Percentiles rank a stretch among this genome's conserved stretches.
These are phyloP conservation scores for Penicillium desertorum DNA, from an alignment of 495 filamentous ascomycete genomes.

Conservation along the genomic window DNA sequence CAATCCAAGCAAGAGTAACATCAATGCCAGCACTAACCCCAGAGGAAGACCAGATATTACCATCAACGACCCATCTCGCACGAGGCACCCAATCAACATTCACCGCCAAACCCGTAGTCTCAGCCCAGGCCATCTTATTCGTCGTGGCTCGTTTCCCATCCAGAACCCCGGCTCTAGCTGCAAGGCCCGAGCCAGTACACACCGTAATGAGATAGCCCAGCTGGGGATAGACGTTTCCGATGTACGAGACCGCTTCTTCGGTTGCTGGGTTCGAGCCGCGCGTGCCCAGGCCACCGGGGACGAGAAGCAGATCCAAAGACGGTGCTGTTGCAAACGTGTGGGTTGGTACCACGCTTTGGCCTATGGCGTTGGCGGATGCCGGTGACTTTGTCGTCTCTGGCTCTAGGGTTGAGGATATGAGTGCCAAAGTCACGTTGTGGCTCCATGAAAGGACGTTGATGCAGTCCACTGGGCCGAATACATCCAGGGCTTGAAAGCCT, in stretches of 20 bases:
- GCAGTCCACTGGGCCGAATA: slow-evolving; percentile 61
- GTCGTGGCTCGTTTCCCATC: slow-evolving; percentile 59
- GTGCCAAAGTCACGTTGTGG: slow-evolving; percentile 38
- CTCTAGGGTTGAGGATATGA: slow-evolving; percentile 55
- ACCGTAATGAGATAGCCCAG: slow-evolving; percentile 61
- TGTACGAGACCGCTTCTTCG: slow-evolving; percentile 42
- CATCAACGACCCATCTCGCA: slow-evolving; percentile 66
- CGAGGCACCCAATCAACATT: slow-evolving; percentile 57
- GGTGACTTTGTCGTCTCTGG: slow-evolving; percentile 47
- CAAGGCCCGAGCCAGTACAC: slow-evolving; percentile 57
- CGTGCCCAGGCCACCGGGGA: slow-evolving; percentile 63
- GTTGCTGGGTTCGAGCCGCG: slow-evolving; percentile 29
- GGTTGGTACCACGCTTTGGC: slow-evolving; percentile 56
- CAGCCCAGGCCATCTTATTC: slow-evolving; percentile 30
- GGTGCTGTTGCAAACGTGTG: slow-evolving; percentile 53
- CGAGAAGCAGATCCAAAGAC: slow-evolving; percentile 59
- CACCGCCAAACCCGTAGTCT: slow-evolving; percentile 37
- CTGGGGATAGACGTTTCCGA: slow-evolving; percentile 40
- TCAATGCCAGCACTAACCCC: slow-evolving; percentile 68
- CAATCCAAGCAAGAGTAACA: slow-evolving; percentile 42
- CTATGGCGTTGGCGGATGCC: slow-evolving; percentile 21
- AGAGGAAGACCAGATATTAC: slow-evolving; percentile 65
- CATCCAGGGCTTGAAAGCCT: slow-evolving; percentile 46
- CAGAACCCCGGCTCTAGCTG: slow-evolving; percentile 56
- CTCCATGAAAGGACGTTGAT: slow-evolving; percentile 54